Evolutionary conservation across 1,284 basidiomycete species (phyloP).

Genomic region (Ganoderma lucidum): DNA sequence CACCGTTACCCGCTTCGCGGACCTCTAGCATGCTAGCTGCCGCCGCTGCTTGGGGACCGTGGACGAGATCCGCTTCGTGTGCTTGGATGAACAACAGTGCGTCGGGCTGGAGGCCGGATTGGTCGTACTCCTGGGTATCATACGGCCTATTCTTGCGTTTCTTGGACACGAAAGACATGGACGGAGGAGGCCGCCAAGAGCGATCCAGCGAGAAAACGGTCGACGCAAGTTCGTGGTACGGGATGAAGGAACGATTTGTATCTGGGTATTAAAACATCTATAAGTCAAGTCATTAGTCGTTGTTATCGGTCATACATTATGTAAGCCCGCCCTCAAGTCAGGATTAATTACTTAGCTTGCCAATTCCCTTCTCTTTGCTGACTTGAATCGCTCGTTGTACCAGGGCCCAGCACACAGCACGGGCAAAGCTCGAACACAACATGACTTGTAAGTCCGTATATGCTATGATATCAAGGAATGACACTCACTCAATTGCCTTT

Average conservation of each 20-base stretch:
- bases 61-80: slow-evolving; percentile 71
- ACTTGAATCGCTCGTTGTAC: background rate
- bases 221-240: background rate
- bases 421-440: no score
- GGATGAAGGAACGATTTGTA: background rate
- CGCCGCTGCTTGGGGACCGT: slow-evolving; percentile 52
- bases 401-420: no score
- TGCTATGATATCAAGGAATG: no score
- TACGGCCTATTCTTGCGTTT: slow-evolving; percentile 16
- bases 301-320: no score
- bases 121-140: background rate
- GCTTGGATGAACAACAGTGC: slow-evolving; percentile 62
- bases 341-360: no score
- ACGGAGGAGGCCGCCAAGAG: no score
- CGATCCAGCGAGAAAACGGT: background rate
- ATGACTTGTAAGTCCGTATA: no score
- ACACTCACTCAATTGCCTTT: no score
- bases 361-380: background rate
- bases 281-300: no score
- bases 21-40: slow-evolving; percentile 59
- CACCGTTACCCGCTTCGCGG: slow-evolving; percentile 29
- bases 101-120: slow-evolving; percentile 23
- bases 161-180: background rate
- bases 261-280: no score
- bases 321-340: no score